phyloP scores from a whole-genome alignment of 2,329 filamentous ascomycete genomes.

The Penicillium sp. region DNA sequence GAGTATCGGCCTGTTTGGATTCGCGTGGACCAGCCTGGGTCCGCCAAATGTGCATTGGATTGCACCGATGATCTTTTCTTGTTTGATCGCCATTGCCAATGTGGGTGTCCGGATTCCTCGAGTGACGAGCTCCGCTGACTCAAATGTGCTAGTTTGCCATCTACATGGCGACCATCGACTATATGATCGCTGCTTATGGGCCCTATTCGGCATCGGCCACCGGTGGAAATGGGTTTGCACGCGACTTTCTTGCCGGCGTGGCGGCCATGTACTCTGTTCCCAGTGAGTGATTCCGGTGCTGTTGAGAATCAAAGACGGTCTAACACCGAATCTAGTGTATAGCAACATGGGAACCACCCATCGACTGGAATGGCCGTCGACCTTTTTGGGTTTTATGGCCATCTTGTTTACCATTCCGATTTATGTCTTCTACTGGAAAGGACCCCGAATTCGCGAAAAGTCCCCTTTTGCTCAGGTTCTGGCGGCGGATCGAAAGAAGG shows the following conservation, averaged over 20 bases:
- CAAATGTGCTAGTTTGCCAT: constrained; percentile 38
- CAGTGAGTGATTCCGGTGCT: constrained; percentile 27
- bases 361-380: constrained; percentile 52
- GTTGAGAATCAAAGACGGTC: neutral
- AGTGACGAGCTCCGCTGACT: neutral
- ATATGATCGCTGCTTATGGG: constrained; percentile 62
- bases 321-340: constrained; percentile 34
- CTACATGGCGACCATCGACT: constrained; percentile 62
- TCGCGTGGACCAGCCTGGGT: constrained; percentile 55
- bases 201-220: constrained; percentile 60
- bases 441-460: constrained; percentile 51
- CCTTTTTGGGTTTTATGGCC: constrained; percentile 56
- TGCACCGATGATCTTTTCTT: constrained; percentile 54
- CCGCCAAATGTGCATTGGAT: constrained; percentile 55
- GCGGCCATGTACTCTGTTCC: constrained; percentile 55
- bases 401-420: constrained; percentile 57
- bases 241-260: constrained; percentile 58
- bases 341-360: constrained; percentile 48
- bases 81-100: constrained; percentile 58
- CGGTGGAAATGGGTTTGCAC: constrained; percentile 59
- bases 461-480: constrained; percentile 61
- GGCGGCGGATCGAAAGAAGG: constrained; percentile 40
- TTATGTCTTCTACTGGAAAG: constrained; percentile 61
- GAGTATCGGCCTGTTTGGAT: constrained; percentile 55
- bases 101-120: constrained; percentile 26